phyloP scores from a whole-genome alignment of 1,139 yeast species.

The Geotrichum reessii region DNA sequence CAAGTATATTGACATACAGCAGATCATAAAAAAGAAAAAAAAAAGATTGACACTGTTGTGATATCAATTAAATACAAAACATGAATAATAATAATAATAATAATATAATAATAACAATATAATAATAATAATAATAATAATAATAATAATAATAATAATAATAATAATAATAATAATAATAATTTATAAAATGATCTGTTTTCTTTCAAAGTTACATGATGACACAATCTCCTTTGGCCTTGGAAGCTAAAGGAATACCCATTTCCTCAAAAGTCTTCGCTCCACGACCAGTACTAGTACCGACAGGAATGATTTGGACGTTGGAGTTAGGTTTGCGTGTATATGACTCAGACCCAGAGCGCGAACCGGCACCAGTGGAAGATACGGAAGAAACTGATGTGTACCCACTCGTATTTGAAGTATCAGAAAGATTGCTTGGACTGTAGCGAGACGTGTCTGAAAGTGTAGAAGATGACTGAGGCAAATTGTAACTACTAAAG shows the following conservation, averaged over 20 bases:
- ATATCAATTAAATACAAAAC: background rate
- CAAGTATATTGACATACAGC: too few species aligned
- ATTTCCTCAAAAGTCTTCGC: constrained; percentile 49
- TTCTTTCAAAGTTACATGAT: constrained; percentile 26
- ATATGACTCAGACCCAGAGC: constrained; percentile 8
- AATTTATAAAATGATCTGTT: background rate
- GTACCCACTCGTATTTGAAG: constrained; percentile 6
- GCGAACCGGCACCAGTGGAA: constrained; percentile 1
- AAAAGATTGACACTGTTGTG: background rate
- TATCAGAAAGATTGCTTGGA: constrained; percentile 3
- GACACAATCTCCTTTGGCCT: constrained; percentile 30
- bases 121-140: too few species aligned
- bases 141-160: too few species aligned
- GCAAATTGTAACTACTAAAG: background rate
- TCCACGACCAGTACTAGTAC: constrained; percentile 37
- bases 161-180: too few species aligned
- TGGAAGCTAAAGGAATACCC: constrained; percentile 29
- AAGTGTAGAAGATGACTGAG: background rate
- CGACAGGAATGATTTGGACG: constrained; percentile 10
- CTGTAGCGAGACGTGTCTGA: constrained; percentile 1
- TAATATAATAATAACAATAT: too few species aligned
- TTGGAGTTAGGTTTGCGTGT: constrained; percentile 4
- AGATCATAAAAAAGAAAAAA: too few species aligned
- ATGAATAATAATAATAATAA: too few species aligned
- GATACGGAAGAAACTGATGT: constrained; percentile 2